A percentile compares a stretch with the other conserved stretches of the same genome.
phyloP scores from a whole-genome alignment of 2,329 filamentous ascomycete genomes.

The Colletotrichum lini region DNA sequence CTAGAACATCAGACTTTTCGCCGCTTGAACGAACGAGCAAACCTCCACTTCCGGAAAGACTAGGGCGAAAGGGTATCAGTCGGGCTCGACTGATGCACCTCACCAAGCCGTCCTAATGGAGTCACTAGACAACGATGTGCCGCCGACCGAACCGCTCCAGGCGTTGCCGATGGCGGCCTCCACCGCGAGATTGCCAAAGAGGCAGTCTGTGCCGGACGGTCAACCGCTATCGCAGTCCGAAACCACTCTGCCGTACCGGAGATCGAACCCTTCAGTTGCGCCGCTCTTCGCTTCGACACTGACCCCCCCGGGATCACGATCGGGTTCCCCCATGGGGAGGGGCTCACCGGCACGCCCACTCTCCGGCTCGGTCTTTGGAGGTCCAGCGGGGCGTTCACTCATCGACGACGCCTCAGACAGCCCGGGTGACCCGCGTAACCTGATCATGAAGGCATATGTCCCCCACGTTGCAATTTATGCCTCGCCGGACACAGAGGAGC shows the following conservation, averaged over 20 bases:
- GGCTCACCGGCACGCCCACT: constrained; percentile 70
- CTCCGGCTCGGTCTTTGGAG: constrained; percentile 71
- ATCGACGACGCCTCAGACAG: constrained; percentile 60
- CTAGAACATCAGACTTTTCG: constrained; percentile 18
- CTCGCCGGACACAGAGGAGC: constrained; percentile 86
- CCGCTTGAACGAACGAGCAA: neutral
- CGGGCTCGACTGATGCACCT: constrained; percentile 34
- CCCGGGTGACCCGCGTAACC: constrained; percentile 69
- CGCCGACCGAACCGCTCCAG: constrained; percentile 77
- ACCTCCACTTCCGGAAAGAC: constrained; percentile 20
- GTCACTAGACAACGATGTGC: constrained; percentile 74
- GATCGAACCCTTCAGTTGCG: constrained; percentile 71
- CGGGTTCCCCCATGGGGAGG: constrained; percentile 76
- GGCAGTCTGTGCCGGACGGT: constrained; percentile 67
- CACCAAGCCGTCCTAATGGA: constrained; percentile 66
- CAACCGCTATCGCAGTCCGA: constrained; percentile 66
- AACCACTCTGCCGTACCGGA: constrained; percentile 66
- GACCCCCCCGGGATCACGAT: constrained; percentile 77
- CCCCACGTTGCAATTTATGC: constrained; percentile 90
- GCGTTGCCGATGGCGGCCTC: constrained; percentile 78
- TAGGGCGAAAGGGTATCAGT: constrained; percentile 38
- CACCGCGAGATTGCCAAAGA: constrained; percentile 72
- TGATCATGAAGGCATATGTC: constrained; percentile 88
- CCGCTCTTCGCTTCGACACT: constrained; percentile 76
- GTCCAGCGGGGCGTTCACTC: constrained; percentile 60